phyloP scores from a whole-genome alignment of 148 eudicot genomes.

The Vaccinium macrocarpon region DNA sequence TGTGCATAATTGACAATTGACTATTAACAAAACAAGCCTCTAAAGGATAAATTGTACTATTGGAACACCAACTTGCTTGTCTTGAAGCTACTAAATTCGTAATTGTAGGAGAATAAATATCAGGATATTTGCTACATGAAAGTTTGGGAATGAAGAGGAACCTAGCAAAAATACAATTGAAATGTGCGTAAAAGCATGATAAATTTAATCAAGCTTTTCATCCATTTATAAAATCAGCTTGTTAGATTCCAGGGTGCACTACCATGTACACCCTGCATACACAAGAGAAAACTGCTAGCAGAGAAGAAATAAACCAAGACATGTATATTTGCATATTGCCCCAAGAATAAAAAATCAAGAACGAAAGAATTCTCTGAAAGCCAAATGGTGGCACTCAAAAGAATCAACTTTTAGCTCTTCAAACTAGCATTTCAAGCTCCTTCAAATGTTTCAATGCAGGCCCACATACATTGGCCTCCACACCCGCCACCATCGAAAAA shows the following conservation, averaged over 20 bases:
- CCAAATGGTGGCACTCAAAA: not conserved
- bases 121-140: not conserved
- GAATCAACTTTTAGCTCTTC: not conserved
- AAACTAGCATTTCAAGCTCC: not conserved
- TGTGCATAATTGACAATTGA: not conserved
- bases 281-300: not conserved
- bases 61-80: not conserved
- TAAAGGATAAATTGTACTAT: not conserved
- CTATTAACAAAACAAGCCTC: not conserved
- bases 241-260: not conserved
- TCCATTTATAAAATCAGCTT: not conserved
- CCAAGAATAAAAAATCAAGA: not conserved
- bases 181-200: not conserved
- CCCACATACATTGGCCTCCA: not conserved
- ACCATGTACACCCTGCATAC: not conserved
- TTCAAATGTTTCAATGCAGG: not conserved
- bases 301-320: not conserved
- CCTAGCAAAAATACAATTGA: not conserved
- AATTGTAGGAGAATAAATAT: not conserved
- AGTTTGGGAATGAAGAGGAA: not conserved
- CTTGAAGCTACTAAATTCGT: not conserved
- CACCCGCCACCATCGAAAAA: not conserved
- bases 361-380: not conserved
- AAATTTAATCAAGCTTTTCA: not conserved
- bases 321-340: not conserved